Evolutionary conservation across 2,329 filamentous ascomycete genomes (phyloP).

Genomic region (Myriosclerotinia curreyana): DNA sequence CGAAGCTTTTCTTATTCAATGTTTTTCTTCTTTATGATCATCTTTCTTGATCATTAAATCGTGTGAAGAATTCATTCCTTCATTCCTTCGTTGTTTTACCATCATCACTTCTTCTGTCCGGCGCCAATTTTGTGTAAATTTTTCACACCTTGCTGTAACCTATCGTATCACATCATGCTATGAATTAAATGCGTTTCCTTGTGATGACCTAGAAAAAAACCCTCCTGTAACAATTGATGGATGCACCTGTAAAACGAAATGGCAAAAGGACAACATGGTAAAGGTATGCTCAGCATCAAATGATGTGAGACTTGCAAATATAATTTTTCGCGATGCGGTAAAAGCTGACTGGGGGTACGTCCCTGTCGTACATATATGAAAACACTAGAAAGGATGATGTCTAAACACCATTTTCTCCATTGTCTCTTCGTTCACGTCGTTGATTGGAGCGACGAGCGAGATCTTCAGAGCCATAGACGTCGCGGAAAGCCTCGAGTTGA

Average conservation of each 20-base stretch:
- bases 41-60: background rate
- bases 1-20: background rate
- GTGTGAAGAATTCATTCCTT: background rate
- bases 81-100: too few species aligned
- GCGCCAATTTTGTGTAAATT: background rate
- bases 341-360: background rate
- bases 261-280: background rate
- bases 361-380: background rate
- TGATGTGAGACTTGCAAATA: background rate
- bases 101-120: background rate
- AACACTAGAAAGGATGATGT: background rate
- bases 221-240: background rate
- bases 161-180: background rate
- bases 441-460: conserved; percentile 19
- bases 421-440: conserved; percentile 18
- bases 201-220: background rate
- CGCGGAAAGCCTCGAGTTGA: conserved; percentile 34
- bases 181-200: background rate
- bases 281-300: background rate
- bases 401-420: conserved; percentile 18
- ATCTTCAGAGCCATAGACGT: conserved; percentile 30
- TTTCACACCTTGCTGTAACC: background rate
- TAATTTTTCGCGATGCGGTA: background rate
- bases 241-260: background rate
- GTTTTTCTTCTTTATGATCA: background rate